These are phyloP conservation scores for Penicillium taxi DNA, from an alignment of 495 filamentous ascomycete species.

Conservation along the genomic window DNA sequence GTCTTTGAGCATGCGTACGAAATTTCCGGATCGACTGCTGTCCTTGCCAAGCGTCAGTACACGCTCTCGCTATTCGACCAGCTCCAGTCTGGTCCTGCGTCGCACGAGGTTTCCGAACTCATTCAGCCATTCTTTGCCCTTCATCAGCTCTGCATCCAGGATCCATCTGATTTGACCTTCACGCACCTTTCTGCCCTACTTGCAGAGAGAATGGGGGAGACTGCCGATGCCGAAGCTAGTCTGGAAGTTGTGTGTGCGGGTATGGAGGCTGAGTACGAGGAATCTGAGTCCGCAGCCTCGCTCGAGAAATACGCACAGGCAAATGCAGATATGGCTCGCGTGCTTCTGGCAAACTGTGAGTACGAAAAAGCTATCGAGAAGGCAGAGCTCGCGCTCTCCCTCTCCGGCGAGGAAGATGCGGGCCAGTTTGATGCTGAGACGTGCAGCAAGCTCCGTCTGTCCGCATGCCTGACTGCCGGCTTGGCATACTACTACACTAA, in stretches of 20 bases:
- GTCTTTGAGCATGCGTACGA: constrained; percentile 96
- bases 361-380: constrained; percentile 62
- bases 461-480: constrained; percentile 79
- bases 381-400: constrained; percentile 61
- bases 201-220: constrained; percentile 68
- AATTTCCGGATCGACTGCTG: constrained; percentile 68
- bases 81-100: constrained; percentile 48
- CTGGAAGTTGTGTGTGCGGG: constrained; percentile 56
- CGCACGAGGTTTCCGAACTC: constrained; percentile 53
- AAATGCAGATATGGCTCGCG: constrained; percentile 80
- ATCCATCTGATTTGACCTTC: constrained; percentile 57
- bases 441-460: constrained; percentile 61
- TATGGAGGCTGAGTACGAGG: constrained; percentile 76
- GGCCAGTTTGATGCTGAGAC: constrained; percentile 49
- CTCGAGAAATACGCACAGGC: constrained; percentile 71
- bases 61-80: constrained; percentile 71
- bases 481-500: constrained; percentile 65
- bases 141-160: constrained; percentile 63
- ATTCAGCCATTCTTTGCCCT: constrained; percentile 82
- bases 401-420: constrained; percentile 52
- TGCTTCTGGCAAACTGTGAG: constrained; percentile 56
- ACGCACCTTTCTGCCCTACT: constrained; percentile 74
- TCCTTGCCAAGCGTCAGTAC: constrained; percentile 67
- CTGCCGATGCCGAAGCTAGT: constrained; percentile 52
- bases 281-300: constrained; percentile 61